Conservation (phyloP, 2,329 filamentous ascomycete genomes). For the Ambrosiella xylebori region DNA sequence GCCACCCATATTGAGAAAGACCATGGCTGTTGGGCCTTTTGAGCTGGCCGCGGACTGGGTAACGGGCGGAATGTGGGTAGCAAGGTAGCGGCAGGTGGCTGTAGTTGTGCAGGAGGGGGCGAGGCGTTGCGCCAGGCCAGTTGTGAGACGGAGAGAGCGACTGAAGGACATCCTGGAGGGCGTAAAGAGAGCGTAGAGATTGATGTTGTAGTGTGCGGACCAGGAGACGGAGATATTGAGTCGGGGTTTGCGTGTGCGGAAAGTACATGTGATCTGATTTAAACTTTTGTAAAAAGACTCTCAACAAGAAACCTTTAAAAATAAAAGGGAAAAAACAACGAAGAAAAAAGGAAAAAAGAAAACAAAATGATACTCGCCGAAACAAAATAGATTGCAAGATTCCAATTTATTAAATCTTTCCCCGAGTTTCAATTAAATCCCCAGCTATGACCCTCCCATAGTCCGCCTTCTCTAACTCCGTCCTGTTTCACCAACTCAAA, state of each 20-base stretch:
- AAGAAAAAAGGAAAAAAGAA: not conserved
- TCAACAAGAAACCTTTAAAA: not conserved
- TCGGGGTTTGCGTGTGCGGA: not conserved
- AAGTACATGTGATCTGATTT: not conserved
- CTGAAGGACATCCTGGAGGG: conserved; percentile 19
- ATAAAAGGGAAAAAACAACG: not conserved
- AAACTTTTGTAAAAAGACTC: not conserved
- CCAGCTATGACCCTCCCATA: not conserved
- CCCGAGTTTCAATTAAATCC: not conserved
- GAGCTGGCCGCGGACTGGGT: conserved; percentile 56
- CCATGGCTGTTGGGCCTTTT: conserved; percentile 85
- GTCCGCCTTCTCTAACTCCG: not conserved
- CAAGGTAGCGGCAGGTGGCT: conserved; percentile 18
- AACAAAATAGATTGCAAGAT: not conserved
- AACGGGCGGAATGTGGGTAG: conserved; percentile 47
- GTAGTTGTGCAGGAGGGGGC: conserved; percentile 16
- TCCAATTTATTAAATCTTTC: not conserved
- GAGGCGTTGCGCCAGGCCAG: conserved; percentile 15
- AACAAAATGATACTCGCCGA: not conserved
- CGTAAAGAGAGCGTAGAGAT: not conserved
- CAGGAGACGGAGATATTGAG: not conserved
- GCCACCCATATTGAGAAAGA: conserved; percentile 98
- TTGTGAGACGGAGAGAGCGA: conserved; percentile 15
- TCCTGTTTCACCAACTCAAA: not conserved
- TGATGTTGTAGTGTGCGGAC: not conserved